phyloP scores from a whole-genome alignment of 1,139 yeast genomes.

The Candida tetrigidarum region DNA sequence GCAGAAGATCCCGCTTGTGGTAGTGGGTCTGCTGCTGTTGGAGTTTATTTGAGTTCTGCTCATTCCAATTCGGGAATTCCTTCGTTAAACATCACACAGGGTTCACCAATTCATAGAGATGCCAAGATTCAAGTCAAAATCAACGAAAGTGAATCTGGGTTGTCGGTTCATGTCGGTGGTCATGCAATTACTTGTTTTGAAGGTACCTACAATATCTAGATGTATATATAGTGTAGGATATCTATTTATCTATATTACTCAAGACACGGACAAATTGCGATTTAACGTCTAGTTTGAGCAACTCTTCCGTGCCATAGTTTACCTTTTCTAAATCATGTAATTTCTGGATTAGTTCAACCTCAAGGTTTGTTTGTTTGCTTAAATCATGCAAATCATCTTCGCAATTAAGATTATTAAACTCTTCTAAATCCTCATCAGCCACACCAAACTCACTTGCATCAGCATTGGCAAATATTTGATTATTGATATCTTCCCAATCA shows the following conservation, averaged over 20 bases:
- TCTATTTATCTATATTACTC: not conserved
- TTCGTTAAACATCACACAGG: slow-evolving; percentile 30
- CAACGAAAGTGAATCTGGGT: slow-evolving; percentile 18
- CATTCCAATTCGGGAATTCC: slow-evolving; percentile 8
- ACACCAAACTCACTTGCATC: slow-evolving; percentile 58
- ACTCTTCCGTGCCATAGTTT: slow-evolving; percentile 27
- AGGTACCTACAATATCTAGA: slow-evolving; percentile 23
- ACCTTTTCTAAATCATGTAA: slow-evolving; percentile 20
- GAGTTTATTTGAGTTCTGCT: slow-evolving; percentile 24
- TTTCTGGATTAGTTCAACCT: slow-evolving; percentile 21
- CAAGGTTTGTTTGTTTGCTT: slow-evolving; percentile 24
- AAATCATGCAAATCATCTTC: slow-evolving; percentile 32
- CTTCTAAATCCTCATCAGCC: slow-evolving; percentile 59
- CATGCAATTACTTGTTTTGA: slow-evolving; percentile 33
- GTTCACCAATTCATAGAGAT: slow-evolving; percentile 35
- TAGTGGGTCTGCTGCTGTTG: slow-evolving; percentile 47
- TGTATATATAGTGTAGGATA: not conserved
- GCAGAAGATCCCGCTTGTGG: slow-evolving; percentile 59
- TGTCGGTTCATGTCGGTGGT: slow-evolving; percentile 29
- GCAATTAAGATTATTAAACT: slow-evolving; percentile 43
- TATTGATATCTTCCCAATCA: slow-evolving; percentile 53
- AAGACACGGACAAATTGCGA: slow-evolving; percentile 7
- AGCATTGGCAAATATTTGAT: slow-evolving; percentile 47
- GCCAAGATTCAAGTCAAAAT: slow-evolving; percentile 29
- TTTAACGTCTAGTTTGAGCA: slow-evolving; percentile 29